Evolutionary conservation across 2,329 filamentous ascomycete species (phyloP).

Genomic region (Ambrosiella xylebori): DNA sequence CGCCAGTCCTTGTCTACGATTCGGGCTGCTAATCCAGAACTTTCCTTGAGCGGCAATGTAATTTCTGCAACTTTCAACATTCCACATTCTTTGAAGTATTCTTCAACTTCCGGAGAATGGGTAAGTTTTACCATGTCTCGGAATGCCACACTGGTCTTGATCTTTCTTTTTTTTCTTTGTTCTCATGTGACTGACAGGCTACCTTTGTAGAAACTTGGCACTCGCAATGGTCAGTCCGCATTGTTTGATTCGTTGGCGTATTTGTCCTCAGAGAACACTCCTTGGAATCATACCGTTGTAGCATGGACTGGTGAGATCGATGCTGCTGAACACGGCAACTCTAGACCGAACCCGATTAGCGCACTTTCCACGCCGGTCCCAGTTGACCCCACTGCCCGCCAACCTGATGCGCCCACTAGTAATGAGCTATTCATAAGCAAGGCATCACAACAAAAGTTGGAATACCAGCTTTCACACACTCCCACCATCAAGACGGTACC

Average conservation of each 20-base stretch:
- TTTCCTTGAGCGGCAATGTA: conserved; percentile 45
- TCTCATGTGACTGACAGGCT: conserved; percentile 1
- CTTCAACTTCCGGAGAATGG: conserved; percentile 39
- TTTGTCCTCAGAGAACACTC: conserved; percentile 64
- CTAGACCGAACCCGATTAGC: conserved; percentile 33
- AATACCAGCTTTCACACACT: conserved; percentile 54
- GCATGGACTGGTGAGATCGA: conserved; percentile 89
- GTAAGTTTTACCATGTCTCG: conserved; percentile 24
- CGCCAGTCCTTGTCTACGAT: conserved; percentile 38
- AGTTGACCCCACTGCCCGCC: conserved; percentile 41
- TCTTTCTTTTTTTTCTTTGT: background rate
- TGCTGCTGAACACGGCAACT: conserved; percentile 14
- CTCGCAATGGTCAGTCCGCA: conserved; percentile 73
- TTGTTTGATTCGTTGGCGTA: conserved; percentile 83
- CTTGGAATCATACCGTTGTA: conserved; percentile 84
- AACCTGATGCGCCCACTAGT: conserved; percentile 37
- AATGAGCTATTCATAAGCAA: conserved; percentile 56
- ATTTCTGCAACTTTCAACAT: conserved; percentile 50
- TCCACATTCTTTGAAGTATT: conserved; percentile 41
- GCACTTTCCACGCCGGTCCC: conserved; percentile 67
- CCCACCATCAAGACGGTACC: conserved; percentile 66
- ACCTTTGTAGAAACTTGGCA: conserved; percentile 45
- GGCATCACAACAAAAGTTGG: conserved; percentile 54
- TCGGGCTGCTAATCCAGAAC: conserved; percentile 36
- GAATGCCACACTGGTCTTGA: background rate